Evolutionary conservation across 352 stramenopile species (phyloP).

Genomic region (Globisporangium mamillatum): DNA sequence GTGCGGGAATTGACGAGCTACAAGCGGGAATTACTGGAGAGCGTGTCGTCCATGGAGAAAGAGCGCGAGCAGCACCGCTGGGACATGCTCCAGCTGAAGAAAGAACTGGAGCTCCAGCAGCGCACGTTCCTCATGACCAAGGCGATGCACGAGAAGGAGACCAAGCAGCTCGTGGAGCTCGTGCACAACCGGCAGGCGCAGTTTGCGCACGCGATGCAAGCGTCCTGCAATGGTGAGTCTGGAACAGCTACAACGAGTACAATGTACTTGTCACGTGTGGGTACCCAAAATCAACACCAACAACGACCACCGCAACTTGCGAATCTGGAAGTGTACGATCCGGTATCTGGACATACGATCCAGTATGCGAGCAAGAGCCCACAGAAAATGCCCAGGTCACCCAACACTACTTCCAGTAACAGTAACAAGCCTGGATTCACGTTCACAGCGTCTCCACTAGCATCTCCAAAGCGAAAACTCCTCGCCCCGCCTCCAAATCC

Average conservation of each 20-base stretch:
- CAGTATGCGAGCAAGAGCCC: slow-evolving; percentile 21
- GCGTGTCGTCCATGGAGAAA: slow-evolving; percentile 24
- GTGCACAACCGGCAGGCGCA: slow-evolving; percentile 39
- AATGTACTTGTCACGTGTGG: background rate
- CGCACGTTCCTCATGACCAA: slow-evolving; percentile 45
- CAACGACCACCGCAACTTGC: background rate
- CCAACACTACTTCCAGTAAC: too few species aligned
- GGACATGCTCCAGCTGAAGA: slow-evolving; percentile 30
- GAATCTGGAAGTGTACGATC: slow-evolving; percentile 37
- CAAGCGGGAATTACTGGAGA: slow-evolving; percentile 22
- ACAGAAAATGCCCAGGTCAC: slow-evolving; percentile 8
- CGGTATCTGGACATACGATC: slow-evolving; percentile 35
- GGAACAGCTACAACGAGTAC: background rate
- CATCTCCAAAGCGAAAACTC: slow-evolving; percentile 6
- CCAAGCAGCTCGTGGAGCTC: slow-evolving; percentile 48
- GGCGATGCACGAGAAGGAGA: slow-evolving; percentile 73
- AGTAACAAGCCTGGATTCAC: background rate
- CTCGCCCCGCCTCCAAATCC: background rate
- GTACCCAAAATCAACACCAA: background rate
- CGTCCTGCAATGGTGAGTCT: slow-evolving; percentile 6
- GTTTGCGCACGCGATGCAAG: slow-evolving; percentile 34
- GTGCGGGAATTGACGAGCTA: slow-evolving; percentile 24
- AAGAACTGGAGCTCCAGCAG: slow-evolving; percentile 31
- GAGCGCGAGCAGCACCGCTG: slow-evolving; percentile 39
- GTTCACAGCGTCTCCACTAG: slow-evolving; percentile 6